Evolutionary conservation across 768 basidiomycete genomes (phyloP).

Genomic region (Panaeolus papilionaceus): DNA sequence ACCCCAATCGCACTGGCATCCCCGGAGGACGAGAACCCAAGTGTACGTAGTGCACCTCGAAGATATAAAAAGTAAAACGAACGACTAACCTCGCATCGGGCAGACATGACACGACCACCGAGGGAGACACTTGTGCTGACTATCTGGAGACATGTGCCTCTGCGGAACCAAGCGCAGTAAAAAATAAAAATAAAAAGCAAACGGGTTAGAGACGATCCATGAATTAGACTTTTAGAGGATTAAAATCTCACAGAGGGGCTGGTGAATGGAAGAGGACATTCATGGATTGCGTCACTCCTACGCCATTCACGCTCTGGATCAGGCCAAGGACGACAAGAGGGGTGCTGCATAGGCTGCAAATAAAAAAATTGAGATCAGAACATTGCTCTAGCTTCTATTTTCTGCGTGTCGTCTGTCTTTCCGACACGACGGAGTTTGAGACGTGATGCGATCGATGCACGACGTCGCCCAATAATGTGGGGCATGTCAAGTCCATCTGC

Average conservation of each 20-base stretch:
- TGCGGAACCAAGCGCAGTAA: slow-evolving; percentile 29
- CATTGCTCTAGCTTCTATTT: not conserved
- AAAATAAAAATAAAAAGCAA: slow-evolving; percentile 19
- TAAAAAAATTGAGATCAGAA: not conserved
- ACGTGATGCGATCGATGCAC: not conserved
- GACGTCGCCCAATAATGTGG: not conserved
- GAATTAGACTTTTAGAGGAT: not conserved
- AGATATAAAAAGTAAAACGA: slow-evolving; percentile 1
- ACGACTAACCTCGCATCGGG: slow-evolving; percentile 68
- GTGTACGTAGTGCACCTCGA: not conserved
- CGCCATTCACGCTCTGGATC: slow-evolving; percentile 65
- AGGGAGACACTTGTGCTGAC: slow-evolving; percentile 69
- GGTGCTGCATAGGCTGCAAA: slow-evolving; percentile 63
- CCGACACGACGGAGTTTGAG: slow-evolving; percentile 1
- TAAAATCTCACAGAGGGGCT: slow-evolving; percentile 57
- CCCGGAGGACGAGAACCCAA: not conserved
- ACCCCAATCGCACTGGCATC: not conserved
- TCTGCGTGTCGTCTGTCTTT: not conserved
- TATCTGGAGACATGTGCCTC: slow-evolving; percentile 65
- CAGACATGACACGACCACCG: slow-evolving; percentile 73
- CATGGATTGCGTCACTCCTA: slow-evolving; percentile 78
- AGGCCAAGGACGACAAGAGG: slow-evolving; percentile 73
- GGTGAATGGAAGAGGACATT: slow-evolving; percentile 75
- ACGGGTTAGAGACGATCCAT: slow-evolving; percentile 6
- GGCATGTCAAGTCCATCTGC: not conserved